Evolutionary conservation across 805 yeast species (phyloP), one percentile per base, ranked within the genome.

Genomic region (Metschnikowia reukaufii): DNA sequence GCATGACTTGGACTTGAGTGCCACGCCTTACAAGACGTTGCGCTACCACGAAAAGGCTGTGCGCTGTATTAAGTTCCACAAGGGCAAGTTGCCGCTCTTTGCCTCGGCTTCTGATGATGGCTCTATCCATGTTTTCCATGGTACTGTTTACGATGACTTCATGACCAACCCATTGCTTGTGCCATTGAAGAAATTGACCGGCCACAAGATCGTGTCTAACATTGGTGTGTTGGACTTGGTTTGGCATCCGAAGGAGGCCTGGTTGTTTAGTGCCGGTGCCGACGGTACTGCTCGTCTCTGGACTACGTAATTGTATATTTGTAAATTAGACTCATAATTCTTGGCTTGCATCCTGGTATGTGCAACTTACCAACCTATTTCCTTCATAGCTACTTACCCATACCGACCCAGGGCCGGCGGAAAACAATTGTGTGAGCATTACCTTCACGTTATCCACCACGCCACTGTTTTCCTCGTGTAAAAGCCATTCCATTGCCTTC

Each of bases 171-270:
- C 99, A 50, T 73, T 94, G 66, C 79, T 94, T 59, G 99, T 94
- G 37, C 99, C 99, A 45, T 78, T 94, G 69, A 94, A 94, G 81
- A 90, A 91, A 63, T 76, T 94, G 63, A 82, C 85, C 36, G 99
- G 98, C 9, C 99, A 94, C 69, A 83, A 85, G 64, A 78, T 89
- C 39, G 72, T 82, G 17, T 80, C 81, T 57, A 84, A 86, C 61
- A 72, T 94, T 47, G 99, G 99, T 62, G 96, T 94, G 13, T 75
- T 94, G 62, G 86, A 83, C 62, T 79, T 86, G 40, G 80, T 81
- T 41, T 94, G 99, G 99, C 99, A 94, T 76, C 98, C 98, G 55
- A 83, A 84, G 59, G 98, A 94, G 70, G 97, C 99, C 0, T 94
- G 99, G 99, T 76, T 94, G 62, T 90, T 94, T 66, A 84, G 94